Percentiles rank a stretch among this genome's conserved stretches.
phyloP scores from a whole-genome alignment of 140 eudicot species.

The Cichorium intybus region DNA sequence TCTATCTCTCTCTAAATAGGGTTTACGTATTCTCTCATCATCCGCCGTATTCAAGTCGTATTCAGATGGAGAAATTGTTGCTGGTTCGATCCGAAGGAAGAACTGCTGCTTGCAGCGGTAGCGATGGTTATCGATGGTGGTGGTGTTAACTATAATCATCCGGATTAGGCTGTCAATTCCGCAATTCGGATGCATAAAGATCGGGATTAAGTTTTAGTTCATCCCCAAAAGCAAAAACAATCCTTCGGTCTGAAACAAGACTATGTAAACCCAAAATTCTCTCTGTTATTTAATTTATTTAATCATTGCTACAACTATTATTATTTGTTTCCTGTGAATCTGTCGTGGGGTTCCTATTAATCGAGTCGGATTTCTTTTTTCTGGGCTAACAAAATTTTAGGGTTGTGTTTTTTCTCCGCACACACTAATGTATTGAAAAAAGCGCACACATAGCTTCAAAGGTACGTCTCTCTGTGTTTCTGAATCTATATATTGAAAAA shows the following conservation, averaged over 20 bases:
- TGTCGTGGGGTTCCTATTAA: not conserved
- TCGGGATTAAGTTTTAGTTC: slow-evolving; percentile 24
- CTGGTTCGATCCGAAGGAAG: too few relatives aligned
- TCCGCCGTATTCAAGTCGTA: too few relatives aligned
- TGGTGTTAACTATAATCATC: too few relatives aligned
- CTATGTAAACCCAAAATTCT: slow-evolving; percentile 11
- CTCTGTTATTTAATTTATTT: not conserved
- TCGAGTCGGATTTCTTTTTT: slow-evolving; percentile 6
- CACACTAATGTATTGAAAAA: not conserved
- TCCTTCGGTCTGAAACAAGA: slow-evolving; percentile 21
- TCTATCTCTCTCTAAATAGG: too few relatives aligned
- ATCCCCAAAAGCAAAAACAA: slow-evolving; percentile 19
- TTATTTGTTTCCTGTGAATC: not conserved
- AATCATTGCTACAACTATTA: not conserved
- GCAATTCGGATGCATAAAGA: slow-evolving; percentile 10
- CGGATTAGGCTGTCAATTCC: too few relatives aligned
- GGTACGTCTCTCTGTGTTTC: slow-evolving; percentile 19
- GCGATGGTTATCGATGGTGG: too few relatives aligned
- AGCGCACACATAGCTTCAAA: slow-evolving; percentile 17
- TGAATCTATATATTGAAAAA: not conserved
- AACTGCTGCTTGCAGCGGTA: too few relatives aligned
- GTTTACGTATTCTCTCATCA: too few relatives aligned
- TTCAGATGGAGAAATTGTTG: too few relatives aligned
- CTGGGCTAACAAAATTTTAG: not conserved
- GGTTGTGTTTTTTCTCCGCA: slow-evolving; percentile 5